These are phyloP conservation scores for Penicillium taxi DNA, from an alignment of 495 filamentous ascomycete genomes.

Conservation along the genomic window DNA sequence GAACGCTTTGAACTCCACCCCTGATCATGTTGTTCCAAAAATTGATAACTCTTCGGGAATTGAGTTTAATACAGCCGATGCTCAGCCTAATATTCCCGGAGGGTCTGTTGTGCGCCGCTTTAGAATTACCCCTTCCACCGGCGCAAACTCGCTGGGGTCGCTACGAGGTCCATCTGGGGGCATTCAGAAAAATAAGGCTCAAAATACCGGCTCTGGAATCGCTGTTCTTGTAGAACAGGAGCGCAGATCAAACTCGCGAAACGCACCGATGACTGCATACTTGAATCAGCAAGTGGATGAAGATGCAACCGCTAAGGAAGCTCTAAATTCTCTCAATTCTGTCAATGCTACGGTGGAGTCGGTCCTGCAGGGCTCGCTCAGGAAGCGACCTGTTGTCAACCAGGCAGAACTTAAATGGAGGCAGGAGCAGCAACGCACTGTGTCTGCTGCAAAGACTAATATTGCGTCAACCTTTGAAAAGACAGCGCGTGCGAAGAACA, in stretches of 20 bases:
- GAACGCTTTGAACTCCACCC: constrained; percentile 20
- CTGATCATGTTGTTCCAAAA: constrained; percentile 15
- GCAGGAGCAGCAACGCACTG: constrained; percentile 29
- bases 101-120: constrained; percentile 27
- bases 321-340: background rate
- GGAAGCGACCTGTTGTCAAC: constrained; percentile 40
- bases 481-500: constrained; percentile 24
- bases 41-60: constrained; percentile 1
- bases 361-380: constrained; percentile 11
- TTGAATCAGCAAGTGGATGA: constrained; percentile 23
- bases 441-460: constrained; percentile 35
- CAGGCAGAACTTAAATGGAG: constrained; percentile 39
- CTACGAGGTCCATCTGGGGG: constrained; percentile 22
- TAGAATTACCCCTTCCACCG: constrained; percentile 33
- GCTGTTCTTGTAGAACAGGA: constrained; percentile 39
- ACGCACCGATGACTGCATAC: constrained; percentile 33
- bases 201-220: constrained; percentile 21
- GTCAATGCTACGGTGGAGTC: background rate
- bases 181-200: constrained; percentile 33
- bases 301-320: constrained; percentile 5
- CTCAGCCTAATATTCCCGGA: background rate
- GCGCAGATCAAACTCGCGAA: constrained; percentile 31
- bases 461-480: constrained; percentile 30
- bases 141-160: constrained; percentile 18
- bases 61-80: background rate